Evolutionary conservation across 495 filamentous ascomycete genomes (phyloP).

Genomic region (Xylaria telfairii): DNA sequence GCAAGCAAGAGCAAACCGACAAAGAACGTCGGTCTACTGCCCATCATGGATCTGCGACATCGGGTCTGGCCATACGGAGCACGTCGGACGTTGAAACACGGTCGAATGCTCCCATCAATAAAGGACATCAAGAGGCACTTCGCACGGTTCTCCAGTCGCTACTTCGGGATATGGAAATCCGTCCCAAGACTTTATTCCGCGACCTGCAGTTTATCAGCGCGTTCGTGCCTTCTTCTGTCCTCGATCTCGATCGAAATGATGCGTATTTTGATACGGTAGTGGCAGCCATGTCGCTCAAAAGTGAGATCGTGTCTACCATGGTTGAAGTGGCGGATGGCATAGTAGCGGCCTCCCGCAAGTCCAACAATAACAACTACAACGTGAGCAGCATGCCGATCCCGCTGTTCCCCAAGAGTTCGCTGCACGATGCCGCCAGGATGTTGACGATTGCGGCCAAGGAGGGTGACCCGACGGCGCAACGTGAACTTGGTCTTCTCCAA

Average conservation of each 20-base stretch:
- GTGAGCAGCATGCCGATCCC: conserved; percentile 28
- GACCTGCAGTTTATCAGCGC: conserved; percentile 95
- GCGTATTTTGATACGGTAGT: conserved; percentile 94
- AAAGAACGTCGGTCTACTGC: conserved; percentile 21
- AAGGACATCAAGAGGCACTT: conserved; percentile 73
- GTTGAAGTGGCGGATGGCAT: conserved; percentile 85
- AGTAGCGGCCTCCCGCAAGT: conserved; percentile 61
- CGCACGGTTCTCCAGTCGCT: conserved; percentile 79
- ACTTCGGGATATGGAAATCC: conserved; percentile 75
- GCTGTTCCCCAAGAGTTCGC: conserved; percentile 60
- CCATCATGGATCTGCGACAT: conserved; percentile 4
- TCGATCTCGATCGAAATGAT: conserved; percentile 87
- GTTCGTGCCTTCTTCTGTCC: conserved; percentile 79
- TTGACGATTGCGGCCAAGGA: conserved; percentile 96
- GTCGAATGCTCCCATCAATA: conserved; percentile 58
- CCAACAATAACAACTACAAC: conserved; percentile 41
- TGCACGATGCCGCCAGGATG: conserved; percentile 88
- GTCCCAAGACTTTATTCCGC: conserved; percentile 90
- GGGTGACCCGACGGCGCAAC: conserved; percentile 88
- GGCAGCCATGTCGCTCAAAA: conserved; percentile 85
- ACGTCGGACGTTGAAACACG: conserved; percentile 41
- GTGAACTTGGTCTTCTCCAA: conserved; percentile 93
- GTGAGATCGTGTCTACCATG: conserved; percentile 87
- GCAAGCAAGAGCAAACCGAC: conserved; percentile 29
- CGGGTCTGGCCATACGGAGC: conserved; percentile 18